These are phyloP conservation scores for Termitomyces sp. DNA, from an alignment of 1,284 basidiomycete genomes.

Conservation along the genomic window DNA sequence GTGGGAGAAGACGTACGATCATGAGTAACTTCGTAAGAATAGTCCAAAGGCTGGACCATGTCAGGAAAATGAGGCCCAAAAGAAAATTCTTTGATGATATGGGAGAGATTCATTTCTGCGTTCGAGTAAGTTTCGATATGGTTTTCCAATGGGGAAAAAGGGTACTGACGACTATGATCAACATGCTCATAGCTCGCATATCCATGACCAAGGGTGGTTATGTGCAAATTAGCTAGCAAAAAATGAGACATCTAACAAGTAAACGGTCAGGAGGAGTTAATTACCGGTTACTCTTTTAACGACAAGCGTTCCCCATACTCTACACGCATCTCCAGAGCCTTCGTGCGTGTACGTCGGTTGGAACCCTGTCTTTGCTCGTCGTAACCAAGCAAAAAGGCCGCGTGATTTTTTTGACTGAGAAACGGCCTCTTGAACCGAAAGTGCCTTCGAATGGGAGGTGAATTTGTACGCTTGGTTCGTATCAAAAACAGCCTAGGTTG, in stretches of 20 bases:
- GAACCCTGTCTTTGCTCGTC: constrained; percentile 40
- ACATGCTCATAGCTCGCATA: constrained; percentile 87
- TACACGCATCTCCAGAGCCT: constrained; percentile 66
- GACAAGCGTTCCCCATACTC: constrained; percentile 79
- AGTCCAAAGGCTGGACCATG: constrained; percentile 91
- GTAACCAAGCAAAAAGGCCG: constrained; percentile 59
- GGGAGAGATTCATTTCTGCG: constrained; percentile 92
- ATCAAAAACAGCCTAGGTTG: constrained; percentile 72
- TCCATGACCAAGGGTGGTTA: constrained; percentile 92
- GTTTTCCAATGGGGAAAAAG: neutral
- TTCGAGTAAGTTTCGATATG: neutral
- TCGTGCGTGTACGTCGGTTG: constrained; percentile 70
- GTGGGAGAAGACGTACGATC: constrained; percentile 55
- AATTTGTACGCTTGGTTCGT: constrained; percentile 75
- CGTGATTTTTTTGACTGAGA: constrained; percentile 66
- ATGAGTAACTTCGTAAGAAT: constrained; percentile 79
- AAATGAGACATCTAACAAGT: neutral
- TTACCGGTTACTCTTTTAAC: constrained; percentile 89
- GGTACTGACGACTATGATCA: constrained; percentile 68
- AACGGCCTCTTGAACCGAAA: constrained; percentile 66
- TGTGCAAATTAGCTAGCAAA: constrained; percentile 72
- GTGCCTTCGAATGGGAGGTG: constrained; percentile 60
- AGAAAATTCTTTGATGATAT: constrained; percentile 94
- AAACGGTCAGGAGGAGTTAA: constrained; percentile 3
- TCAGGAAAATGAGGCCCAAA: constrained; percentile 97